Percentiles rank a stretch among this genome's conserved stretches.
phyloP scores from a whole-genome alignment of 2,329 filamentous ascomycete genomes.

The Arthroderma uncinatum region DNA sequence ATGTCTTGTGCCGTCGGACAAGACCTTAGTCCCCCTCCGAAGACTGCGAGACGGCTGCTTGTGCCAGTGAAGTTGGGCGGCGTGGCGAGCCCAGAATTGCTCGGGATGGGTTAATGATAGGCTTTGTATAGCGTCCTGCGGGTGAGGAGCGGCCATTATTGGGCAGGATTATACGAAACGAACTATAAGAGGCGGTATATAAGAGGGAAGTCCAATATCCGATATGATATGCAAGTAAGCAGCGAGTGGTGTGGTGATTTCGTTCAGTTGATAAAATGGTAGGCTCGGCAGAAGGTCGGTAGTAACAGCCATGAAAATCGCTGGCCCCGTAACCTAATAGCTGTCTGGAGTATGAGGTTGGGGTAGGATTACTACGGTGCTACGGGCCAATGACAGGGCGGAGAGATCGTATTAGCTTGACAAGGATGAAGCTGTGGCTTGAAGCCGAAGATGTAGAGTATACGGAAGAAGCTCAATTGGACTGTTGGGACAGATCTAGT shows the following conservation, averaged over 20 bases:
- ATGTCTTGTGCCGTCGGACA: conserved; percentile 51
- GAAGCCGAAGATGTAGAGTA: background rate
- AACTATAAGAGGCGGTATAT: conserved; percentile 13
- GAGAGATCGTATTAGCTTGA: background rate
- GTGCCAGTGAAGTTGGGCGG: conserved; percentile 69
- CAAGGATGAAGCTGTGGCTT: background rate
- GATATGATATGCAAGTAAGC: no score
- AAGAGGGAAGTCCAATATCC: no score
- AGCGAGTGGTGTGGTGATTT: no score
- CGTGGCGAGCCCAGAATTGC: conserved; percentile 64
- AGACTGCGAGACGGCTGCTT: conserved; percentile 57
- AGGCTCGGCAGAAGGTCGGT: no score
- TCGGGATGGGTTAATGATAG: conserved; percentile 58
- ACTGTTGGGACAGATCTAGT: no score
- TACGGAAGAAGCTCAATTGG: no score
- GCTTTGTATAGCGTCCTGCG: conserved; percentile 41
- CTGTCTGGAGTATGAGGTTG: background rate
- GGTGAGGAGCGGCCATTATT: conserved; percentile 16
- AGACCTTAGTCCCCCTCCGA: conserved; percentile 48
- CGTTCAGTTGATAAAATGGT: no score
- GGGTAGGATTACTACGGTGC: background rate
- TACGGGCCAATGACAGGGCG: background rate
- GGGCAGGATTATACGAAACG: background rate
- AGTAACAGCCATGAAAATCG: no score
- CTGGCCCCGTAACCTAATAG: no score